Conservation (phyloP, 352 stramenopile genomes). For the Phytophthora tentaculata region DNA sequence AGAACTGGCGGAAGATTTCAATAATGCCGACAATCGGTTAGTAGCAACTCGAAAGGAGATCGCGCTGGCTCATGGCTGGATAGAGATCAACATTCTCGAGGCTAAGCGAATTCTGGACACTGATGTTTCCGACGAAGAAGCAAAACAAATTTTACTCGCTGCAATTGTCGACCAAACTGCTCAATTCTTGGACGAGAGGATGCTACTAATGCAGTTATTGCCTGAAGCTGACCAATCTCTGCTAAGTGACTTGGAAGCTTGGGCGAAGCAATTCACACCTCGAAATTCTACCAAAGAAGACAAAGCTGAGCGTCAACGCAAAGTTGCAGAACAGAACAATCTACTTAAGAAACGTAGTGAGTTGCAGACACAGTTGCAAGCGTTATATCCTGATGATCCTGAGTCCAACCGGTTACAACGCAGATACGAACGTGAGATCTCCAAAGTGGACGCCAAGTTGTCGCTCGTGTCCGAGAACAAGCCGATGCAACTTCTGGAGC, state of each 20-base stretch:
- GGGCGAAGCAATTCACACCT: conserved; percentile 38
- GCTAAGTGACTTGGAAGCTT: conserved; percentile 49
- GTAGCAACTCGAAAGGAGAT: conserved; percentile 42
- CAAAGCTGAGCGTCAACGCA: conserved; percentile 42
- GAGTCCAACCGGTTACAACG: conserved; percentile 45
- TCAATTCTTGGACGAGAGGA: conserved; percentile 35
- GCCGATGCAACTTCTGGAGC: conserved; percentile 52
- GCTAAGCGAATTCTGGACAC: conserved; percentile 45
- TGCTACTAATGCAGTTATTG: conserved; percentile 46
- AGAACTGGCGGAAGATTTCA: conserved; percentile 62
- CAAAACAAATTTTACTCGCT: conserved; percentile 31
- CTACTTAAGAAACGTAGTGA: conserved; percentile 64
- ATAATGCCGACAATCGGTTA: conserved; percentile 49
- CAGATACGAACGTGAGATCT: conserved; percentile 65
- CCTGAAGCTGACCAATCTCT: conserved; percentile 32
- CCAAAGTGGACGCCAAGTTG: conserved; percentile 65
- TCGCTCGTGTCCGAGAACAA: conserved; percentile 57
- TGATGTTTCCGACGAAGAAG: conserved; percentile 32
- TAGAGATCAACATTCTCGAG: conserved; percentile 53
- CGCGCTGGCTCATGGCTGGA: conserved; percentile 49
- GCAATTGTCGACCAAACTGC: conserved; percentile 40
- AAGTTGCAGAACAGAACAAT: conserved; percentile 60
- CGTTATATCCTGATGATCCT: conserved; percentile 24
- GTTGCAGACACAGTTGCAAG: conserved; percentile 36
- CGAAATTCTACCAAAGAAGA: conserved; percentile 13